Evolutionary conservation across 176 grass and related monocot species (phyloP), one percentile per base, ranked within the genome.

Genomic region (Chloris gayana): DNA sequence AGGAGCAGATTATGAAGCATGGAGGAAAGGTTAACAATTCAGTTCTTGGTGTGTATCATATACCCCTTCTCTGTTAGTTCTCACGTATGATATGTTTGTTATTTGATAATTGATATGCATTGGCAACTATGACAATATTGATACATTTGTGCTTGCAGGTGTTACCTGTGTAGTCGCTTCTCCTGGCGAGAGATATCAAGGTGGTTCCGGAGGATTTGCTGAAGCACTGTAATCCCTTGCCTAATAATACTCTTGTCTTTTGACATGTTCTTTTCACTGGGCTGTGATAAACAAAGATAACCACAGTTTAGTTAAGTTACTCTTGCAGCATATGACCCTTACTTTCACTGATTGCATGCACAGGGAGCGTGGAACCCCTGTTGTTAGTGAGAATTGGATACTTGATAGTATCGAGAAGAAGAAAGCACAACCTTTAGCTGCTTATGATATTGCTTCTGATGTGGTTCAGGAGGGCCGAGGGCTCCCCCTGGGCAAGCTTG

Each of bases 341-440:
- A 47, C 57, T 21, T 47, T 18, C 46, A 60, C 14, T 75, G 22
- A 10, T 67, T 77, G 21, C 47, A 39, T 88, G 74, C 30, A 46
- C 77, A 98, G 95, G 90, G 95, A 93, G 67, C 85, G 66, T 72
- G 78, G 80, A 47, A 90, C 91, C 56, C 90, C 92, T 62, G 21
- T 94, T 73, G 95, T 98, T 60, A 91, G 90, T 17, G 95, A 98
- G 77, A 75, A 87, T 8, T 98, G 95, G 95, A 83, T 98, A 74
- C n/a, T 89, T n/a, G 95, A 98, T 74, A 94, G 87, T 67, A 89
- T 94, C 6, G 68, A 93, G 64, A 91, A 92, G 56, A 76, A 85
- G 25, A 74, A 92, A 80, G 77, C 34, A 14, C 91, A 87, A 60
- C 84, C 88, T 26, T 83, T 98, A 66, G 90, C 85, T 53, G 85